phyloP scores from a whole-genome alignment of 2,329 filamentous ascomycete genomes.

The Cladosporium sp. region DNA sequence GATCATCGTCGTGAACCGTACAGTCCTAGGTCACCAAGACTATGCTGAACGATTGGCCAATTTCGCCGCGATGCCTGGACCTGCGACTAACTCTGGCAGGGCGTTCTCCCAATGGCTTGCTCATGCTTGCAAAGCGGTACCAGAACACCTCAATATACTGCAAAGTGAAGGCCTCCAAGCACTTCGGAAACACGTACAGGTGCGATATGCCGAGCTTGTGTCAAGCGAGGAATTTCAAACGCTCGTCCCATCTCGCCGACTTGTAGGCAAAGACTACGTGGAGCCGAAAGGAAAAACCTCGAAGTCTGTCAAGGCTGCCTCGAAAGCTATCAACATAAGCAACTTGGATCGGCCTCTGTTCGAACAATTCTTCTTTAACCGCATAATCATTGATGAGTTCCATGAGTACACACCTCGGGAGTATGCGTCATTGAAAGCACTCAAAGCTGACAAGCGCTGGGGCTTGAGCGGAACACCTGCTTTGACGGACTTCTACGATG shows the following conservation, averaged over 20 bases:
- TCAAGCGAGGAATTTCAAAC: conserved; percentile 34
- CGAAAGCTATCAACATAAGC: not conserved
- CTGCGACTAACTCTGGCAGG: conserved; percentile 39
- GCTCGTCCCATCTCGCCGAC: conserved; percentile 35
- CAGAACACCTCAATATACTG: conserved; percentile 38
- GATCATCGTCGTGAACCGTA: conserved; percentile 54
- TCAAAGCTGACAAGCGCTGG: conserved; percentile 55
- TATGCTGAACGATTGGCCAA: conserved; percentile 50
- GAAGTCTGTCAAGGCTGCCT: conserved; percentile 13
- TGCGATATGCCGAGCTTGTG: conserved; percentile 24
- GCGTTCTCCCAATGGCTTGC: conserved; percentile 54
- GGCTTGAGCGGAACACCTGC: conserved; percentile 61
- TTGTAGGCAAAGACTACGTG: conserved; percentile 23
- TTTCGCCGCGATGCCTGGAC: conserved; percentile 46
- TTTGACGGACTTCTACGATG: conserved; percentile 54
- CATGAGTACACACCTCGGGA: conserved; percentile 50
- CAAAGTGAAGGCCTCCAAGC: conserved; percentile 26
- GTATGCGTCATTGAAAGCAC: conserved; percentile 39
- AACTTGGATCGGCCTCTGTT: conserved; percentile 34
- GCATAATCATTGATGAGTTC: conserved; percentile 63
- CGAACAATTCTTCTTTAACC: conserved; percentile 58
- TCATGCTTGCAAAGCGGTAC: conserved; percentile 31
- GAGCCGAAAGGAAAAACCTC: conserved; percentile 15
- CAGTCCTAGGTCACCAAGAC: conserved; percentile 40
- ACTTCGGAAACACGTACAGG: conserved; percentile 27